Percentiles rank a stretch among this genome's conserved stretches.
These are phyloP conservation scores for Cyclocybe aegerita DNA, from an alignment of 768 basidiomycete genomes.

Conservation along the genomic window DNA sequence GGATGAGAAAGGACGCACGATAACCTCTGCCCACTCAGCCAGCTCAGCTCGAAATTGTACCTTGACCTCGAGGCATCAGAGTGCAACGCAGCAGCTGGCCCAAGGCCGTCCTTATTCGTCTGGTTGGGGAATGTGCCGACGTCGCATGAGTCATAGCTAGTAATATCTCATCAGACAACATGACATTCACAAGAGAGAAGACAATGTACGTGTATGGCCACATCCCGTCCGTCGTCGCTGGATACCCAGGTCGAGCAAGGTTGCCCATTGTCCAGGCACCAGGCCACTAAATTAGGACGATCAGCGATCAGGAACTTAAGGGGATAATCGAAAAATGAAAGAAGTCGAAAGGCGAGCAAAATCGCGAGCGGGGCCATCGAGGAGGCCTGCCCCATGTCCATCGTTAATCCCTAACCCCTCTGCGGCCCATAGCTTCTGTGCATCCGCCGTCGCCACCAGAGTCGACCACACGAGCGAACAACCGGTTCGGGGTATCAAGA, in stretches of 20 bases:
- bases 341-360: background rate
- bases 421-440: too few relatives aligned
- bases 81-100: slow-evolving; percentile 61
- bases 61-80: slow-evolving; percentile 45
- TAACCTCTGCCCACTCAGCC: slow-evolving; percentile 67
- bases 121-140: slow-evolving; percentile 80
- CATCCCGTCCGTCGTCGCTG: slow-evolving; percentile 75
- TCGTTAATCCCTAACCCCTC: too few relatives aligned
- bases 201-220: slow-evolving; percentile 76
- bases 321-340: background rate
- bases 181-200: background rate
- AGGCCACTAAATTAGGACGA: slow-evolving; percentile 58
- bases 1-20: slow-evolving; percentile 41
- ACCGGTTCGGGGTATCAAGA: too few relatives aligned
- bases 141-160: slow-evolving; percentile 68
- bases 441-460: too few relatives aligned
- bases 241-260: slow-evolving; percentile 78
- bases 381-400: too few relatives aligned
- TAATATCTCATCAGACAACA: background rate
- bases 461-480: too few relatives aligned
- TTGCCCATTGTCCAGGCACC: slow-evolving; percentile 92
- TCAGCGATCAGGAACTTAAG: background rate
- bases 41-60: slow-evolving; percentile 53
- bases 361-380: too few relatives aligned
- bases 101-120: slow-evolving; percentile 45